Evolutionary conservation across 2,329 filamentous ascomycete species (phyloP).

Genomic region (Eutypella sp.): DNA sequence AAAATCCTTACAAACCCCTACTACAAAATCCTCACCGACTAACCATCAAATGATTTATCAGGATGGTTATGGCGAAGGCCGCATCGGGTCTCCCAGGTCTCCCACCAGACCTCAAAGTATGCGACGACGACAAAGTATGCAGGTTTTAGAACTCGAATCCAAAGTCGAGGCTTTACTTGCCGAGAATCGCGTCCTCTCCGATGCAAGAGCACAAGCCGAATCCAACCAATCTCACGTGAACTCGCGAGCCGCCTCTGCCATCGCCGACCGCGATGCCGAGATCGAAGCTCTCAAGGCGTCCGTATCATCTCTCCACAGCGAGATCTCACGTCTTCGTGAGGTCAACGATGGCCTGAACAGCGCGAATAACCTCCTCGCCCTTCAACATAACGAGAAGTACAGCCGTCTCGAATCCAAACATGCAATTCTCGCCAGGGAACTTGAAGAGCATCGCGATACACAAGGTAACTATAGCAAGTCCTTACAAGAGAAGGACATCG

Average conservation of each 20-base stretch:
- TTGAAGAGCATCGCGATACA: slow-evolving; percentile 62
- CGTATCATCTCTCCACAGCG: slow-evolving; percentile 73
- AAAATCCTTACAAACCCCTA: too few relatives aligned
- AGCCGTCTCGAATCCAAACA: slow-evolving; percentile 63
- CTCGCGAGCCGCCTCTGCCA: slow-evolving; percentile 61
- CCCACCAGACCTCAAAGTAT: slow-evolving; percentile 93
- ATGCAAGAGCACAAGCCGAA: slow-evolving; percentile 68
- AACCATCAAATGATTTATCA: too few relatives aligned
- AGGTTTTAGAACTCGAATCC: slow-evolving; percentile 85
- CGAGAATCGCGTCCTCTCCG: slow-evolving; percentile 76
- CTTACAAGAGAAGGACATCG: slow-evolving; percentile 75
- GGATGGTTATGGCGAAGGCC: slow-evolving; percentile 92
- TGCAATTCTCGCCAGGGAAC: slow-evolving; percentile 59
- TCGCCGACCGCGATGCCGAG: slow-evolving; percentile 80
- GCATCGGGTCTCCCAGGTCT: slow-evolving; percentile 79
- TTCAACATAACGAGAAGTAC: slow-evolving; percentile 70
- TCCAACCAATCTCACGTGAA: slow-evolving; percentile 57
- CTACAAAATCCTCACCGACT: too few relatives aligned
- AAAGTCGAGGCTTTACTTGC: slow-evolving; percentile 77
- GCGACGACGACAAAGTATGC: slow-evolving; percentile 96
- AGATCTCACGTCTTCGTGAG: slow-evolving; percentile 74
- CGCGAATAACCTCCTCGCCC: slow-evolving; percentile 70
- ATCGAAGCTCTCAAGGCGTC: slow-evolving; percentile 77
- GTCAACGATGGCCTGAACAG: slow-evolving; percentile 76
- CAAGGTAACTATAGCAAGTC: slow-evolving; percentile 59